Evolutionary conservation across 257 asterid genomes (phyloP), one percentile per base, ranked within the genome.

Genomic region (Solanum ossicruentum): DNA sequence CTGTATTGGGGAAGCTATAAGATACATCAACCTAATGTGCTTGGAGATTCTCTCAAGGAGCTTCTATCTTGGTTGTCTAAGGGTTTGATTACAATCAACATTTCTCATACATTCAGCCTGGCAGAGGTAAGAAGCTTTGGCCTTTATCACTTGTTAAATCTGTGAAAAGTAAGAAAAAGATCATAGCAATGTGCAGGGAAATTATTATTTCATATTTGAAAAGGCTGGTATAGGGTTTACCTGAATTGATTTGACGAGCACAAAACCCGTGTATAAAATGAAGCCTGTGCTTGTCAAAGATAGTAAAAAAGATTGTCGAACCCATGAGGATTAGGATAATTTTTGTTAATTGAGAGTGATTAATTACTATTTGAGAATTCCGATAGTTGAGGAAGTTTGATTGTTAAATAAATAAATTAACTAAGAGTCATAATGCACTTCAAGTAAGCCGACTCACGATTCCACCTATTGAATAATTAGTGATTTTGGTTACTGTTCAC

Each of bases 1-100:
- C 90, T 97, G 36, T 97, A 92, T 85, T 97, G 99, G 99, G 98
- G 98, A 88, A 97, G 99, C 87, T 88, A 97, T 84, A 92, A 51
- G 85, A 91, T 92, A 51, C 91, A 97, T 83, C 88, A 85, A 85
- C 98, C 97, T 10, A 86, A 7, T 26, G 93, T 93, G 84, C 94
- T 95, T 36, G 90, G 91, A 80, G 97, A 97, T 88, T 97, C 99
- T 49, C 91, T 93, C 8, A 90, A 92, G 82, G 98, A 97, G 91
- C 91, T 95, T 57, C 90, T 97, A 16, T 92, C 98, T 51, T 97
- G 97, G 99, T 66, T 93, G 90, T 92, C 94, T 5, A 89, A 83
- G 83, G 99, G 99, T 83, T 85, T 90, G 56, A 92, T 95, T 85
- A 84, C 91, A 67, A 85, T 95, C 90, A 92, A 94, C 86, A 90